Conservation (phyloP, 2,329 filamentous ascomycete genomes). For the Aspergillus sp. region DNA sequence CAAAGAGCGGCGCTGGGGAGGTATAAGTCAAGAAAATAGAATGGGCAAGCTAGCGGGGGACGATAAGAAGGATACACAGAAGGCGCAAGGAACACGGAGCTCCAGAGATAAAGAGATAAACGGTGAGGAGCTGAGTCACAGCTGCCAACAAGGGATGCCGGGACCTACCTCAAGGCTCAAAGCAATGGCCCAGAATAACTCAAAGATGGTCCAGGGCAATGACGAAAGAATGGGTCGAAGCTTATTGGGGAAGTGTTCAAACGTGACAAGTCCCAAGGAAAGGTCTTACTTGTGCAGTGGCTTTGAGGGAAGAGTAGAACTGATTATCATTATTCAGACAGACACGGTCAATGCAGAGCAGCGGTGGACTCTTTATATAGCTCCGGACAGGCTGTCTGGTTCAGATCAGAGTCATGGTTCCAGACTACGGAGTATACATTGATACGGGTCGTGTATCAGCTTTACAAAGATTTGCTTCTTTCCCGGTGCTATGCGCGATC, state of each 20-base stretch:
- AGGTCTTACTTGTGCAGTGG: not conserved
- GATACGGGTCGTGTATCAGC: not conserved
- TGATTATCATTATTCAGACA: not conserved
- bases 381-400: not conserved
- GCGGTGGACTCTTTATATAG: conserved; percentile 15
- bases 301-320: not conserved
- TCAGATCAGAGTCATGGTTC: conserved; percentile 2
- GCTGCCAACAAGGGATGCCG: conserved; percentile 4
- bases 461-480: not conserved
- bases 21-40: not conserved
- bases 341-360: not conserved
- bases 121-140: not conserved
- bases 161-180: conserved; percentile 8
- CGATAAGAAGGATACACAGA: conserved; percentile 23
- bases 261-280: not conserved
- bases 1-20: not conserved
- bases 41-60: not conserved
- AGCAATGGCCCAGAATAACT: not conserved
- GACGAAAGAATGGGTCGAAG: conserved; percentile 15
- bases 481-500: conserved; percentile 34
- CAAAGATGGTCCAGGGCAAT: conserved; percentile 10
- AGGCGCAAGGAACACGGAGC: conserved; percentile 1
- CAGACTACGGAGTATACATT: conserved; percentile 1
- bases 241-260: conserved; percentile 16
- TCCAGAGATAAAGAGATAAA: conserved; percentile 11